phyloP scores from a whole-genome alignment of 495 filamentous ascomycete species.

The Ramalina peruviana region DNA sequence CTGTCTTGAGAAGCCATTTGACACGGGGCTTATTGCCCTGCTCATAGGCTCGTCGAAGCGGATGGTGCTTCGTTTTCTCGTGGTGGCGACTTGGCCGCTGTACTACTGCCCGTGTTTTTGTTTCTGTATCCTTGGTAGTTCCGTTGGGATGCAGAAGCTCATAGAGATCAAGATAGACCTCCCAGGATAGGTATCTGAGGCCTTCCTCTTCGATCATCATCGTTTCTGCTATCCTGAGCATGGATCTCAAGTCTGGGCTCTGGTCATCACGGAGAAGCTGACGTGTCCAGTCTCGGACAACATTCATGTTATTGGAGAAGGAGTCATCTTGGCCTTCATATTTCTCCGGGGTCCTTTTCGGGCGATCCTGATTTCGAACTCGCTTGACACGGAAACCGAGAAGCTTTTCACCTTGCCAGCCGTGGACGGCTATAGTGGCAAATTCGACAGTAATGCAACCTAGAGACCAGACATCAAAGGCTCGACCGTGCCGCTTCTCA shows the following conservation, averaged over 20 bases:
- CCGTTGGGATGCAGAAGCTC: neutral
- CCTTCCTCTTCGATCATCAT: neutral
- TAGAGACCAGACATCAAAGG: slow-evolving; percentile 1
- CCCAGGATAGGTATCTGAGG: neutral
- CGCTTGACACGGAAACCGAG: neutral
- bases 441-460: neutral
- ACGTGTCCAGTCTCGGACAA: neutral
- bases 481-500: neutral
- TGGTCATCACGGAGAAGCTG: neutral
- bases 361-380: no score
- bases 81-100: neutral
- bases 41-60: neutral
- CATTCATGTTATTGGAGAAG: neutral
- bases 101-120: neutral
- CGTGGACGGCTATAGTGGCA: neutral
- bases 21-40: neutral
- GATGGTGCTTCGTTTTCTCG: neutral
- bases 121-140: neutral
- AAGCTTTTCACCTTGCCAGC: neutral
- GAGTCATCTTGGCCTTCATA: neutral
- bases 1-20: neutral
- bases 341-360: neutral
- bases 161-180: neutral
- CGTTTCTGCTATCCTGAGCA: neutral
- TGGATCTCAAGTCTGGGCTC: neutral